A percentile compares a stretch with the other conserved stretches of the same genome.
Evolutionary conservation across 176 grass and related monocot species (phyloP).

Genomic region (Juncus inflexus): DNA sequence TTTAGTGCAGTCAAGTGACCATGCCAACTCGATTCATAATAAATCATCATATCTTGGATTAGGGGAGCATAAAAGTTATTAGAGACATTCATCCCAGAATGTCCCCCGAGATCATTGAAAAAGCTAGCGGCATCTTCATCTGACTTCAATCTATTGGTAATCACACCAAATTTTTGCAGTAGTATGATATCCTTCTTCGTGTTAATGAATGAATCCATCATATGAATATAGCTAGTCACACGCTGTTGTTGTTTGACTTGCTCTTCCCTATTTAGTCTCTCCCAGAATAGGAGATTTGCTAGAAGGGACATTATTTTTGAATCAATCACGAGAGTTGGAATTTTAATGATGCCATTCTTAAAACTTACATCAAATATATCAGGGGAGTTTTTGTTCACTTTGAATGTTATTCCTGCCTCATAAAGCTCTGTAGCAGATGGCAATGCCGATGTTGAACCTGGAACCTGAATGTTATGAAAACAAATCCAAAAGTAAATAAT

Average conservation of each 20-base stretch:
- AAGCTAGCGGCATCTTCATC: not conserved
- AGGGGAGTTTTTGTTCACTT: too few species aligned
- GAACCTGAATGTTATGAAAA: too few species aligned
- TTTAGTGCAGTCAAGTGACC: not conserved
- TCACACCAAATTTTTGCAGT: not conserved
- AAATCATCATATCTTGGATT: not conserved
- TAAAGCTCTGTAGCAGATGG: too few species aligned
- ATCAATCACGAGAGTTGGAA: not conserved
- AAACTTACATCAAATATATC: not conserved
- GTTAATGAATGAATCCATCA: constrained; percentile 11
- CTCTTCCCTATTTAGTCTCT: not conserved
- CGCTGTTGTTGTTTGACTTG: not conserved
- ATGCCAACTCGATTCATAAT: not conserved
- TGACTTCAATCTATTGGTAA: not conserved
- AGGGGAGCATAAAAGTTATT: not conserved
- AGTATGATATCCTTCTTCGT: not conserved
- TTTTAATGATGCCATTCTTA: not conserved
- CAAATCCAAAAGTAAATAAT: too few species aligned
- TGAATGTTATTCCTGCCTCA: too few species aligned
- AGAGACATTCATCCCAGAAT: not conserved
- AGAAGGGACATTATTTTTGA: not conserved
- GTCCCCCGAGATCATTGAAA: not conserved
- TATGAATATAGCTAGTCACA: constrained; percentile 4
- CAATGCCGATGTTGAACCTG: too few species aligned
- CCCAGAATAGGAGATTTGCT: not conserved